These are phyloP conservation scores for Scheffersomyces lignicola DNA, from an alignment of 1,139 yeast genomes.

Conservation along the genomic window DNA sequence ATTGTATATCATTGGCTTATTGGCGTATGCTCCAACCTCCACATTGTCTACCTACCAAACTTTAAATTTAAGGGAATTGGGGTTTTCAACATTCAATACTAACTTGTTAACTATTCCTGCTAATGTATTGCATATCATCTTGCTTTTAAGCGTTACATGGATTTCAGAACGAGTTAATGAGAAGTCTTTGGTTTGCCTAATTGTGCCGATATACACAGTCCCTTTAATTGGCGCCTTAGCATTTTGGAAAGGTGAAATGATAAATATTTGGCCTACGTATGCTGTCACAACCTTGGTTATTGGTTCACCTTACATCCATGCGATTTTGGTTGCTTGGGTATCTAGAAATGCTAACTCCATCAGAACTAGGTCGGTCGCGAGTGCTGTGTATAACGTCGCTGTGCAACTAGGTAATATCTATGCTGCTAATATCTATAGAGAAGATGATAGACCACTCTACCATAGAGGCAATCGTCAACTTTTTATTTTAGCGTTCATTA, in stretches of 20 bases:
- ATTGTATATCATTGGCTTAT: slow-evolving; percentile 45
- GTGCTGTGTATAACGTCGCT: slow-evolving; percentile 55
- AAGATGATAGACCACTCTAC: slow-evolving; percentile 55
- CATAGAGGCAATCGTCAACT: slow-evolving; percentile 45
- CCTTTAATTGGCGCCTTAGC: slow-evolving; percentile 3
- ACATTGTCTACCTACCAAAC: slow-evolving; percentile 49
- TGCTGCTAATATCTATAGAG: slow-evolving; percentile 51
- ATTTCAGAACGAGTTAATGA: slow-evolving; percentile 28
- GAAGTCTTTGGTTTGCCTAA: slow-evolving; percentile 21
- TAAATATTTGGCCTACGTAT: slow-evolving; percentile 47
- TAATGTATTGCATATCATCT: slow-evolving; percentile 29
- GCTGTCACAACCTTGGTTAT: slow-evolving; percentile 39
- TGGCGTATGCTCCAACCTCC: slow-evolving; percentile 39
- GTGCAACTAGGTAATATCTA: slow-evolving; percentile 54
- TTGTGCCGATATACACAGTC: slow-evolving; percentile 20
- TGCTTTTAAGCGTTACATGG: slow-evolving; percentile 30
- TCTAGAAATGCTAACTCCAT: slow-evolving; percentile 58
- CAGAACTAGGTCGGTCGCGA: slow-evolving; percentile 53
- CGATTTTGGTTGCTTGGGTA: slow-evolving; percentile 55
- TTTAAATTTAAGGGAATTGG: slow-evolving; percentile 45
- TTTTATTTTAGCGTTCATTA: slow-evolving; percentile 30
- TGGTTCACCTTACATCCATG: slow-evolving; percentile 46
- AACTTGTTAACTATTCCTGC: slow-evolving; percentile 50
- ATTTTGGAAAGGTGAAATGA: slow-evolving; percentile 38
- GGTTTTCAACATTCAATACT: slow-evolving; percentile 48